Evolutionary conservation across 2,329 filamentous ascomycete genomes (phyloP).

Genomic region (Epichloe baconii): DNA sequence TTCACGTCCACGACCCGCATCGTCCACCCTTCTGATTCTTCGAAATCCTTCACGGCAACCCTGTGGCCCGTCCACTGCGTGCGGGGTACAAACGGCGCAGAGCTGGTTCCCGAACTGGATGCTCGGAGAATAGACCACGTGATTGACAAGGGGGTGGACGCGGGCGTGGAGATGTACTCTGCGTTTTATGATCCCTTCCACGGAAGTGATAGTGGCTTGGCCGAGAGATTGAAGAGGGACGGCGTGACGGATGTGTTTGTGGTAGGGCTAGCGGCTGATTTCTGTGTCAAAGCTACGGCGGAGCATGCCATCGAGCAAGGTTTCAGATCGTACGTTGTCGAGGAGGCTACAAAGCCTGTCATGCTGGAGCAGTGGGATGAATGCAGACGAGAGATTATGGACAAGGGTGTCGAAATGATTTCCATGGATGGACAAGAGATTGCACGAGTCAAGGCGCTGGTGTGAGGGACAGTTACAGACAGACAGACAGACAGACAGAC

Average conservation of each 20-base stretch:
- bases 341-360: slow-evolving; percentile 67
- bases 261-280: slow-evolving; percentile 78
- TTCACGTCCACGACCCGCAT: slow-evolving; percentile 55
- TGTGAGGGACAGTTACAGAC: neutral
- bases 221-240: slow-evolving; percentile 37
- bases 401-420: slow-evolving; percentile 50
- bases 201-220: slow-evolving; percentile 51
- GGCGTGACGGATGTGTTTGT: slow-evolving; percentile 69
- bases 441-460: slow-evolving; percentile 10
- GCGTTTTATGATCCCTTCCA: slow-evolving; percentile 75
- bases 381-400: slow-evolving; percentile 38
- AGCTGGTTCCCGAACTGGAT: slow-evolving; percentile 61
- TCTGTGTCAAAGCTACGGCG: slow-evolving; percentile 75
- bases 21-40: slow-evolving; percentile 48
- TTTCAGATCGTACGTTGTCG: slow-evolving; percentile 63
- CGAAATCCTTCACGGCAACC: slow-evolving; percentile 50
- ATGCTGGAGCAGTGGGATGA: slow-evolving; percentile 45
- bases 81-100: slow-evolving; percentile 56
- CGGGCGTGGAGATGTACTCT: slow-evolving; percentile 81
- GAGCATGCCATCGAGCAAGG: slow-evolving; percentile 64
- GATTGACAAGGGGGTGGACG: slow-evolving; percentile 66
- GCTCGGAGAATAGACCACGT: slow-evolving; percentile 44
- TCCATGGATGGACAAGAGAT: slow-evolving; percentile 15
- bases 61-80: slow-evolving; percentile 92
- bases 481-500: neutral